Conservation (phyloP, 352 stramenopile genomes). For the Phytophthora colocasiae region DNA sequence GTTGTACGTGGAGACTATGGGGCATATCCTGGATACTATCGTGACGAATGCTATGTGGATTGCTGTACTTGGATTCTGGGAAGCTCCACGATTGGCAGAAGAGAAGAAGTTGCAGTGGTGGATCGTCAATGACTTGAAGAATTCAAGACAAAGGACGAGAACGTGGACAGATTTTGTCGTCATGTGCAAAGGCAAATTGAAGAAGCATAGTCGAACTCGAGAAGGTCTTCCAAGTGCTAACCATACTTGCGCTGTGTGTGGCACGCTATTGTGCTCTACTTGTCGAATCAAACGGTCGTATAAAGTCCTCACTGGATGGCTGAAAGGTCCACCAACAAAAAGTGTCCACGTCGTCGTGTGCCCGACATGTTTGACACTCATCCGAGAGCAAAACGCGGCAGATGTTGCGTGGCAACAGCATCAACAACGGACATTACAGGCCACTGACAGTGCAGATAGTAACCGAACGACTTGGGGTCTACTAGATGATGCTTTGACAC, state of each 20-base stretch:
- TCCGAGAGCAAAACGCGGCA: slow-evolving; percentile 3
- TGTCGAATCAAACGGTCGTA: slow-evolving; percentile 18
- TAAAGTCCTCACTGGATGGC: slow-evolving; percentile 15
- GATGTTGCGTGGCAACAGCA: slow-evolving; percentile 20
- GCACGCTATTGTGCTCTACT: slow-evolving; percentile 8
- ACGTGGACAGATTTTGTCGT: slow-evolving; percentile 10
- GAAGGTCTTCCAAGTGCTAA: slow-evolving; percentile 2
- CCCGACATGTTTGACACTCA: slow-evolving; percentile 5
- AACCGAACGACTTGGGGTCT: slow-evolving; percentile 14
- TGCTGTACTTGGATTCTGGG: slow-evolving; percentile 19
- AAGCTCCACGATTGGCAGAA: slow-evolving; percentile 13
- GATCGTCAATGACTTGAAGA: slow-evolving; percentile 16
- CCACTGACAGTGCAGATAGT: slow-evolving; percentile 11
- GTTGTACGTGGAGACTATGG: slow-evolving; percentile 41
- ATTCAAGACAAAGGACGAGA: slow-evolving; percentile 1
- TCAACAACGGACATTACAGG: slow-evolving; percentile 10
- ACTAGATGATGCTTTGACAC: too few relatives aligned
- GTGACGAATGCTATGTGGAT: slow-evolving; percentile 34
- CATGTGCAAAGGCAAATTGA: slow-evolving; percentile 17
- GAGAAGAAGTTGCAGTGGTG: slow-evolving; percentile 30
- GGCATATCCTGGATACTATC: slow-evolving; percentile 26
- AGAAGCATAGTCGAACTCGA: background rate
- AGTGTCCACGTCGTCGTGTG: slow-evolving; percentile 22
- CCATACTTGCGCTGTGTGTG: slow-evolving; percentile 17
- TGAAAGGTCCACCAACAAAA: slow-evolving; percentile 10